phyloP scores from a whole-genome alignment of 352 stramenopile species.

The Phytophthora vignae region DNA sequence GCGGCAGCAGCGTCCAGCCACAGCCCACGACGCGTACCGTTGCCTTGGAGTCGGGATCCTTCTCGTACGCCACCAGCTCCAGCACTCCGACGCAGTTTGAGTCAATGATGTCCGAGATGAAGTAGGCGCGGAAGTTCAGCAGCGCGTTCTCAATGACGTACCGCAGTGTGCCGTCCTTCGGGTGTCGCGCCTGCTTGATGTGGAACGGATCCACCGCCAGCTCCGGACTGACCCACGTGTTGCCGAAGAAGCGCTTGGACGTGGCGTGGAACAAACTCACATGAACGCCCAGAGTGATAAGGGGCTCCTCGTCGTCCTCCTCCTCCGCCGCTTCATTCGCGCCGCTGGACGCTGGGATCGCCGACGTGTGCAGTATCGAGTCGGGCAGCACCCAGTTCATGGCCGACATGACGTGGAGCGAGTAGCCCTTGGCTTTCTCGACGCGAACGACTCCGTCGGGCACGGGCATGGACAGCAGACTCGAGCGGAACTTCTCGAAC shows the following conservation, averaged over 20 bases:
- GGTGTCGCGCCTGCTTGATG: conserved; percentile 59
- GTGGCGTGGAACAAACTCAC: conserved; percentile 91
- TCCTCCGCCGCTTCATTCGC: conserved; percentile 39
- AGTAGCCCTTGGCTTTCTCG: conserved; percentile 69
- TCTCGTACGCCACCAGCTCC: conserved; percentile 93
- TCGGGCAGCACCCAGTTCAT: conserved; percentile 75
- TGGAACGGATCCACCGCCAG: conserved; percentile 56
- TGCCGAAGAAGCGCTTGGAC: conserved; percentile 93
- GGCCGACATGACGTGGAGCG: conserved; percentile 71
- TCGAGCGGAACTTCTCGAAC: conserved; percentile 82
- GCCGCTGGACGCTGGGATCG: conserved; percentile 28
- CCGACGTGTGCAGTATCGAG: conserved; percentile 47
- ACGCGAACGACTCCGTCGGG: conserved; percentile 57
- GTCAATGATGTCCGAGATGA: conserved; percentile 89
- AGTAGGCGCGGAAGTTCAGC: conserved; percentile 85
- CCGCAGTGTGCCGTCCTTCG: conserved; percentile 53
- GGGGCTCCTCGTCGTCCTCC: conserved; percentile 52
- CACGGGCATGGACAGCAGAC: conserved; percentile 70
- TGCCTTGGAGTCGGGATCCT: conserved; percentile 81
- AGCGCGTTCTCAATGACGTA: conserved; percentile 60
- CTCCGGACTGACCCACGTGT: conserved; percentile 89
- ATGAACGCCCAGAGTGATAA: conserved; percentile 78
- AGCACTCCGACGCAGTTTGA: conserved; percentile 92
- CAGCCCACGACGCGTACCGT: conserved; percentile 82
- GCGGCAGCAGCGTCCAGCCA: conserved; percentile 93